Evolutionary conservation across 2,329 filamentous ascomycete genomes (phyloP).

Genomic region (Pestalotiopsis sp.): DNA sequence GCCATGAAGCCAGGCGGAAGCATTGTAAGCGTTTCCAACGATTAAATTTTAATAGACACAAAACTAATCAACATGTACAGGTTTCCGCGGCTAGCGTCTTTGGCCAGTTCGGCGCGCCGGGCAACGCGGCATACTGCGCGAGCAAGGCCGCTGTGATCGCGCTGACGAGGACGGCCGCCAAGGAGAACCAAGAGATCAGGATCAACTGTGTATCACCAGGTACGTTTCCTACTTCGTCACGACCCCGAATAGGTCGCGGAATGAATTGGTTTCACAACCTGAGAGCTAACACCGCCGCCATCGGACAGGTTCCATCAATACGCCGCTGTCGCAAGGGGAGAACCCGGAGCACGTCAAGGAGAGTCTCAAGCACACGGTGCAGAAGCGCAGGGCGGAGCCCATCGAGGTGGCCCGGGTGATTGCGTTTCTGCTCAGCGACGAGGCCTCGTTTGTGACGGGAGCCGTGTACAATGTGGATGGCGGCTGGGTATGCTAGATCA

Average conservation of each 20-base stretch:
- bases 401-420: conserved; percentile 36
- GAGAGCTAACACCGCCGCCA: not conserved
- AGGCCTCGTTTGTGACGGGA: conserved; percentile 27
- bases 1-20: conserved; percentile 39
- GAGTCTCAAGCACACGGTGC: conserved; percentile 16
- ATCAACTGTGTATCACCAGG: conserved; percentile 30
- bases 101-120: conserved; percentile 27
- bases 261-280: not conserved
- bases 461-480: conserved; percentile 25
- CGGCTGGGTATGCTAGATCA: conserved; percentile 26
- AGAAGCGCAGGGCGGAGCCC: conserved; percentile 23
- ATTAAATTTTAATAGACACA: not conserved
- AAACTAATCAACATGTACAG: not conserved
- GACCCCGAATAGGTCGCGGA: too few relatives aligned
- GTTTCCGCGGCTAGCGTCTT: conserved; percentile 12
- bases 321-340: conserved; percentile 23
- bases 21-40: conserved; percentile 41
- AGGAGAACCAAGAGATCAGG: conserved; percentile 29
- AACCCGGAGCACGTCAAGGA: conserved; percentile 14
- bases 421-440: conserved; percentile 34
- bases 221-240: conserved; percentile 10
- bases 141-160: conserved; percentile 34
- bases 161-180: conserved; percentile 29
- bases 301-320: conserved; percentile 28
- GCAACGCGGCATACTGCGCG: conserved; percentile 29